phyloP scores from a whole-genome alignment of 805 yeast genomes.

The Lipomyces sp. region DNA sequence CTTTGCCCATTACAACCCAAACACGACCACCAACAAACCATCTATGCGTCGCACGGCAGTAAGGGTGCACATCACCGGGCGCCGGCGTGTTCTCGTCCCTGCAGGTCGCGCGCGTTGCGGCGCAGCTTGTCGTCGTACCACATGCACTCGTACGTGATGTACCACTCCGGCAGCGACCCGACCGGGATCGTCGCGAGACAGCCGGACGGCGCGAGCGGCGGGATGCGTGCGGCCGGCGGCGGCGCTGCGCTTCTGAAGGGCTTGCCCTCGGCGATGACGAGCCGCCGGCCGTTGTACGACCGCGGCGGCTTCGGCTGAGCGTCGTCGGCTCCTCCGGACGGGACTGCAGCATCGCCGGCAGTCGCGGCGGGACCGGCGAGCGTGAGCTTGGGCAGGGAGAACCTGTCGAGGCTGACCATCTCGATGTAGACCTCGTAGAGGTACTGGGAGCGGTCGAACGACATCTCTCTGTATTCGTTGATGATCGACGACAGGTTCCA shows the following conservation, averaged over 20 bases:
- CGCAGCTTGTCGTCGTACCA: constrained; percentile 18
- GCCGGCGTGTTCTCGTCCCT: no score
- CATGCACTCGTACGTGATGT: constrained; percentile 23
- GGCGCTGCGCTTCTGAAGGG: no score
- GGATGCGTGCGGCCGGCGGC: background rate
- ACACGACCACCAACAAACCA: no score
- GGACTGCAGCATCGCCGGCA: no score
- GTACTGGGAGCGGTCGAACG: constrained; percentile 71
- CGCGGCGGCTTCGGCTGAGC: constrained; percentile 40
- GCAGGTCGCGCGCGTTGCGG: no score
- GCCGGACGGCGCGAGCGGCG: background rate
- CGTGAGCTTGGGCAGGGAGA: constrained; percentile 34
- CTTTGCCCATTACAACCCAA: no score
- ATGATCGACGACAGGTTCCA: constrained; percentile 86
- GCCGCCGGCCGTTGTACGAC: constrained; percentile 34
- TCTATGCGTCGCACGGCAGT: no score
- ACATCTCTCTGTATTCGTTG: constrained; percentile 76
- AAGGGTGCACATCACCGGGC: no score
- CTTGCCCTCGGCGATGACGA: constrained; percentile 2
- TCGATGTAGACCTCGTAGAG: constrained; percentile 81
- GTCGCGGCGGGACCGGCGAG: constrained; percentile 50
- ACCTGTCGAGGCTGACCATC: constrained; percentile 48
- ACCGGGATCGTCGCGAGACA: background rate
- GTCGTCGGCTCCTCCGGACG: constrained; percentile 49
- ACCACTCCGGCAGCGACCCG: constrained; percentile 22